Base-by-base conservation (phyloP, 768 basidiomycete species). In the Termitomyces sp. region DNA sequence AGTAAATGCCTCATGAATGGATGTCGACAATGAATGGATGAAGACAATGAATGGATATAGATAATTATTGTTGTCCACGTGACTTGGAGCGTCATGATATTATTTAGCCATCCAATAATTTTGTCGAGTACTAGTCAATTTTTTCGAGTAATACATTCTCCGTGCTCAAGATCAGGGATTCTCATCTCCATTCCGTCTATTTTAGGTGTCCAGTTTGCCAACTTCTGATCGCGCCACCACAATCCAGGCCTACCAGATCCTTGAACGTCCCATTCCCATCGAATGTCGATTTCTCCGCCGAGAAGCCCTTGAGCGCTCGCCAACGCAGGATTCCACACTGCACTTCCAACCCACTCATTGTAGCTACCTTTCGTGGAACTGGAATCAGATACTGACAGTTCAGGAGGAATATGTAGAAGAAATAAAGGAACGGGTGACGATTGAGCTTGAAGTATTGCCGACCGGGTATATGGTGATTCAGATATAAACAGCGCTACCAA, bases 401-500 rank as follows among this genome's bases (percentile, higher is more conserved):
- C 22, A 0, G 77, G 76, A 1, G 93, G 92, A 2, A 97, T 69
- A 59, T 95, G 85, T 2, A 96, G 65, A 12, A 97, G 77, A 54
- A 92, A 77, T 54, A 95, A 80, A 0, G 94, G 94, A 12, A 93
- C 77, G 0, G 80, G 75, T 0, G 90, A 93, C 11, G 85, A 83
- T 57, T 84, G 79, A 1, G 87, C 90, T 11, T 84, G 83, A 1
- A 86, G 73, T 53, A 89, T 65, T 0, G 92, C 82, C 0, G 81
- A 70, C 51, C 78, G 81, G 1, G 92, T 90, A 69, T 93, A 97
- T 1, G 82, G 74, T 17, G 90, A 92, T 64, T 90, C 80, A 1
- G 92, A 95, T 37, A 93, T 73, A 51, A 96, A 76, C 21, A 95
- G 68, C 0, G 87, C 91, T n/a, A 93, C 79, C 15, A 79, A 65